A percentile compares a stretch with the other conserved stretches of the same genome.
phyloP scores from a whole-genome alignment of 1,284 basidiomycete species.

The Taiwanofungus camphoratus region DNA sequence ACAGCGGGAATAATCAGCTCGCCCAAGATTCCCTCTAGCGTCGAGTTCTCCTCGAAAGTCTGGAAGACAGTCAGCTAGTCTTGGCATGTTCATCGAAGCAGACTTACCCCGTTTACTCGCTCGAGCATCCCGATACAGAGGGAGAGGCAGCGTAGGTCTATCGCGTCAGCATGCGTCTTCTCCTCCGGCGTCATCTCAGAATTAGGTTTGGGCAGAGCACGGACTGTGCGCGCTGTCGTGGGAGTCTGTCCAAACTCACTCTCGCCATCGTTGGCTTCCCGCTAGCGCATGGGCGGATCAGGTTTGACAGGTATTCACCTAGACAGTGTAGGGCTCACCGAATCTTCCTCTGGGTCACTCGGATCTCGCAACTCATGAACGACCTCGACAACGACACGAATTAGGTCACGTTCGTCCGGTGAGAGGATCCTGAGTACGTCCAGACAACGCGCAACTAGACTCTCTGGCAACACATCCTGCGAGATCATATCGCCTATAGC shows the following conservation, averaged over 20 bases:
- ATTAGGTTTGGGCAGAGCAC: slow-evolving; percentile 34
- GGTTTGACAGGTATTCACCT: no score
- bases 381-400: slow-evolving; percentile 91
- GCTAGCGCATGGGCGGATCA: slow-evolving; percentile 18
- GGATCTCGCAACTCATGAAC: slow-evolving; percentile 80
- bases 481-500: slow-evolving; percentile 80
- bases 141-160: slow-evolving; percentile 80
- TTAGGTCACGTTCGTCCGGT: slow-evolving; percentile 84
- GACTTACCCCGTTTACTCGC: slow-evolving; percentile 74
- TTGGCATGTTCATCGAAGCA: slow-evolving; percentile 5
- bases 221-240: slow-evolving; percentile 21
- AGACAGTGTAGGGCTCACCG: no score
- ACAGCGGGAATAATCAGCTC: slow-evolving; percentile 92
- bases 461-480: slow-evolving; percentile 74
- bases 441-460: slow-evolving; percentile 75
- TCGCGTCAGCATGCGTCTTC: slow-evolving; percentile 54
- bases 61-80: slow-evolving; percentile 23
- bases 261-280: slow-evolving; percentile 27
- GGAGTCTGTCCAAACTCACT: slow-evolving; percentile 31
- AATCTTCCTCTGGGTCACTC: slow-evolving; percentile 43
- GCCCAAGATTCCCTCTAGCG: slow-evolving; percentile 83
- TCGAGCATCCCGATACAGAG: slow-evolving; percentile 90
- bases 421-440: slow-evolving; percentile 86
- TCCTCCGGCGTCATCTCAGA: slow-evolving; percentile 56
- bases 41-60: slow-evolving; percentile 93